Evolutionary conservation across 768 basidiomycete species (phyloP), one percentile per base, ranked within the genome.

Genomic region (Suillus subaureus): DNA sequence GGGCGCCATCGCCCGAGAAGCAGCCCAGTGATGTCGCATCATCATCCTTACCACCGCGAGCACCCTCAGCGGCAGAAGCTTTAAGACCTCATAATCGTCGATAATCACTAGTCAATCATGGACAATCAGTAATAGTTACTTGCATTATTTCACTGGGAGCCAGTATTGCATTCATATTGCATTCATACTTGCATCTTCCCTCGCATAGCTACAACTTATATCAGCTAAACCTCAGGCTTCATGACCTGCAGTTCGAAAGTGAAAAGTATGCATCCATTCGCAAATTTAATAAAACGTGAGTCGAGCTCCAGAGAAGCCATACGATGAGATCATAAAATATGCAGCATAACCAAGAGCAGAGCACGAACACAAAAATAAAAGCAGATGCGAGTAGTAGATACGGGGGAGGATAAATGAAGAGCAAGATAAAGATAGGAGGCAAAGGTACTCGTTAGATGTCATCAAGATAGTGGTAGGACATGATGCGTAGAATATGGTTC

Each of bases 1-100:
- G 39, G 69, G 69, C 26, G 73, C 73, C 3, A 76, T 73, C 23
- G 70, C 70, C 43, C 70, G 64, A 39, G 83, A 85, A 70, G 63
- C 69, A 18, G 47, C 26, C 28, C 40, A 60, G 58, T 60, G 12
- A 60, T 1, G 37, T 13, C 21, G 21, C 21, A 33, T 33, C 6
- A 28, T 31, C 28, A 4, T 23, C 23, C 16, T 26, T 18, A 40
- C 18, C 26, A 2, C 56, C 15, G 35, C 28, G 16, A 18, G 28
- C 1, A 54, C 15, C 23, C 57, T 37, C 23, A 57, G n/a, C 35
- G 1, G 9, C 39, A 11, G 23, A 26, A n/a, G 37, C n/a, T 39
- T 42, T 21, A 12, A 60, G 40, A 60, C 3, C 18, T 4, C 39
- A 31, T 31, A 6, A 18, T 39, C 23, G 57, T 9, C 13, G 15